Evolutionary conservation across 495 filamentous ascomycete genomes (phyloP).

Genomic region (Cladorrhinum samala): DNA sequence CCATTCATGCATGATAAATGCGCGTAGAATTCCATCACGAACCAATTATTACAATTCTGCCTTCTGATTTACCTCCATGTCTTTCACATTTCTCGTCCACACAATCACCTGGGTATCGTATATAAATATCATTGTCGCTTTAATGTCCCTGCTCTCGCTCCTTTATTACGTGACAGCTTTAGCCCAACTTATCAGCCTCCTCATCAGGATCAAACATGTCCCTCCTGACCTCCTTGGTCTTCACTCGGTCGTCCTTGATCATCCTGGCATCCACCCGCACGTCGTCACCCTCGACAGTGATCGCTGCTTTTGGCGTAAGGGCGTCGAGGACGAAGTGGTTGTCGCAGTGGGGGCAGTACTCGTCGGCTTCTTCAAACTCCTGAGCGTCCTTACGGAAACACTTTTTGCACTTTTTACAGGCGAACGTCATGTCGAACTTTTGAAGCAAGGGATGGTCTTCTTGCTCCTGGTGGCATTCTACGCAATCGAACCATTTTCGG

Average conservation of each 20-base stretch:
- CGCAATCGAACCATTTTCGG: conserved; percentile 98
- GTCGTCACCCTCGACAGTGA: conserved; percentile 88
- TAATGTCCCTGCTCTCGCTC: not conserved
- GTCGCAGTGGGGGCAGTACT: conserved; percentile 99
- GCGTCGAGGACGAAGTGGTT: conserved; percentile 96
- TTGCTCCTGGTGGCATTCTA: conserved; percentile 83
- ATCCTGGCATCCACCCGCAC: conserved; percentile 77
- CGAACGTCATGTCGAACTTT: conserved; percentile 81
- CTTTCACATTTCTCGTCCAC: not conserved
- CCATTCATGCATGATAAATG: not conserved
- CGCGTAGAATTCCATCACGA: too few relatives aligned
- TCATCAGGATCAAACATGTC: conserved; percentile 70
- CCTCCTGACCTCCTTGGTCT: conserved; percentile 38
- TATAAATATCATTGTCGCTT: not conserved
- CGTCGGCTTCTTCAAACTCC: conserved; percentile 95
- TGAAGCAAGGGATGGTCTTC: conserved; percentile 71
- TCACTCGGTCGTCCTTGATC: conserved; percentile 87
- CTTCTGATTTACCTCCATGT: not conserved
- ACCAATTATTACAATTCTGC: too few relatives aligned
- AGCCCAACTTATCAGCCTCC: conserved; percentile 70
- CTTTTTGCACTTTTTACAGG: conserved; percentile 98
- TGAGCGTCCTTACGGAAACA: conserved; percentile 88
- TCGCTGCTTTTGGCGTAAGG: conserved; percentile 65
- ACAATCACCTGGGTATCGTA: not conserved
- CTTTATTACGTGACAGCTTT: conserved; percentile 17